Evolutionary conservation across 441 rosid genomes (phyloP), one percentile per base, ranked within the genome.

Genomic region (Aquilaria agallochum): DNA sequence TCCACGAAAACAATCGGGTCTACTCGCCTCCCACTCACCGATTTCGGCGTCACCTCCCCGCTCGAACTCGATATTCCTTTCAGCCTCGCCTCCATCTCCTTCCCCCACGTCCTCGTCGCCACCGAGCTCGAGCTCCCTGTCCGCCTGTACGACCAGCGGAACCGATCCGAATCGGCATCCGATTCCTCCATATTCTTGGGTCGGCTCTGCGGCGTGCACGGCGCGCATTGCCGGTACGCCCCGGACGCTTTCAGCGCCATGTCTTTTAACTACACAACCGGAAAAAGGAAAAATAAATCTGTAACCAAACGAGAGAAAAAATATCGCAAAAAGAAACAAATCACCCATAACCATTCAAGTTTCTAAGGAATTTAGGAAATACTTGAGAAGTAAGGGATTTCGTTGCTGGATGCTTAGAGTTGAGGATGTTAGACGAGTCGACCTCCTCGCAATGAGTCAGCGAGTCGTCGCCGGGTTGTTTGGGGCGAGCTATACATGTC

Each of bases 231-330:
- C 58, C 86, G 81, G 80, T 94, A 94, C 53, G 98, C 97, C 11
- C 98, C 98, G 2, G 96, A 94, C 14, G 96, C 98, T 72, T 94
- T 94, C 11, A 94, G 68, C 58, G 96, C 97, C 97, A 94, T 94
- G 53, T 94, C 97, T 64, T 71, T 83, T 12, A 93, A 83, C 98
- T 36, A 20, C 27, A 20, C 27, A 49, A 49, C 52, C 11, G 11
- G 48, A 45, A 49, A 13, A 12, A 50, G 27, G 42, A 36, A 20
- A 53, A 27, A 15, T 20, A 53, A 15, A 9, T n/a, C 55, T 20
- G 55, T n/a, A 40, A 44, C 34, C 5, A 36, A 66, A 46, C 27
- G 2, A 47, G 20, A 5, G 31, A 52, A 52, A 52, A 52, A 8
- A 9, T 14, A 1, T 51, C 4, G 1, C 45, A 65, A 13, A 45